Base-by-base conservation (phyloP, 805 yeast species). In the Yarrowia osloensis region DNA sequence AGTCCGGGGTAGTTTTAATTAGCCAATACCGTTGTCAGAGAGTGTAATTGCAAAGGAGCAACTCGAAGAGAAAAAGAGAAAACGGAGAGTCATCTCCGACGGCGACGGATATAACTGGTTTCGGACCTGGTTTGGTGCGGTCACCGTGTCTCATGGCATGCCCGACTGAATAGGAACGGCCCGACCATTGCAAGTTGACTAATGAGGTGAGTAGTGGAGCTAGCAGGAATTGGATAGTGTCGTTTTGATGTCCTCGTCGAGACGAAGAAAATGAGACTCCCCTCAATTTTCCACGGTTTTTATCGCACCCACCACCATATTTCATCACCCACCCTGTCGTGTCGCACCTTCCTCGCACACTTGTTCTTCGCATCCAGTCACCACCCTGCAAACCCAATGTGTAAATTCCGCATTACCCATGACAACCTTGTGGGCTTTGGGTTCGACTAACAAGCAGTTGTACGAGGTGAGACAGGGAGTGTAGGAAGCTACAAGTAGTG, bases 351-450 rank as follows among this genome's bases (percentile, higher is more conserved):
- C 31, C 3, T 11, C 31, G 1, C 6, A 28, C 11, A 5, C 31
- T 28, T 28, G 31, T 28, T 5, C 29, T 5, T 4, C 39, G n/a
- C 39, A 33, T 12, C n/a, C n/a, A 33, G 39, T 12, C 9, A 31
- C 37, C 24, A 21, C 57, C 57, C 57, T 50, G 57, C 40, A 50
- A 50, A 50, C 57, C 40, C 17, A 12, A 21, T 50, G 33, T 15
- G 28, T 33, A 50, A 50, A 50, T 50, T 50, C 57, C 57, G 40
- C 57, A 31, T 49, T 49, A 49, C 57, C 57, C 57, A 31, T 50
- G 57, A 31, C 22, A 33, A 50, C 40, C 19, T 33, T 31, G 24
- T n/a, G 29, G 8, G 22, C 13, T 19, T 50, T 6, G 24, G 9
- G 40, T 50, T 50, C 22, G 40, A 11, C 40, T 21, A 50, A 50